Base-by-base conservation (phyloP, 1,284 basidiomycete species). In the Mycosarcoma mackinlayi region DNA sequence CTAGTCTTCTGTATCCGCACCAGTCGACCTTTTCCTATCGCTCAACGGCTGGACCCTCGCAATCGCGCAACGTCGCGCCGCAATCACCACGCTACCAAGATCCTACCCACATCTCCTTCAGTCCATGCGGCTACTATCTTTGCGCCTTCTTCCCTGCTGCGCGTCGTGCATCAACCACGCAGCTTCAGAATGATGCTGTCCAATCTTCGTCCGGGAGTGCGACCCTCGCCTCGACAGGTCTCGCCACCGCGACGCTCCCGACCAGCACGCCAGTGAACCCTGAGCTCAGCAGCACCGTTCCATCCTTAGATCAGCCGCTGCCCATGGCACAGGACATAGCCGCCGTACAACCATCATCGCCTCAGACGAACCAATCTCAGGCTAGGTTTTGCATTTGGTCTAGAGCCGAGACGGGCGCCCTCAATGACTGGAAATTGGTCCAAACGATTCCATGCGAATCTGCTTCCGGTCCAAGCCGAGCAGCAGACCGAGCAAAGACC, bases 91-190 rank as follows among this genome's bases (percentile, higher is more conserved):
- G 6, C 11, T 10, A 7, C 19, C 10, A 44, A 33, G 69, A 67
- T 38, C 63, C 69, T 5, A 48, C 19, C 34, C 39, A 57, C 34
- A 68, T 73, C 44, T 52, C 56, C 9, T 73, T 73, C 55, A 73
- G 70, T 46, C 65, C 56, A 2, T 73, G 70, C 45, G 70, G 70
- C 18, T 73, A 55, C 54, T 64, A 61, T 34, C 56, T 73, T 2
- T 63, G 60, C 38, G 70, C 70, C 6, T 58, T 50, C 39, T 73
- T 73, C 24, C 51, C 52, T 1, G 21, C 25, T 6, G 16, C 25
- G n/a, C 4, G n/a, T n/a, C n/a, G n/a, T n/a, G n/a, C n/a, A n/a
- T n/a, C 14, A 9, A 18, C 11, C 13, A n/a, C 39, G n/a, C 23
- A 34, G 7, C 19, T n/a, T 18, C 19, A 25, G 13, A 23, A 30